These are phyloP conservation scores for Trichosphaerium sp. DNA, from an alignment of 78 protist species.

Conservation along the genomic window DNA sequence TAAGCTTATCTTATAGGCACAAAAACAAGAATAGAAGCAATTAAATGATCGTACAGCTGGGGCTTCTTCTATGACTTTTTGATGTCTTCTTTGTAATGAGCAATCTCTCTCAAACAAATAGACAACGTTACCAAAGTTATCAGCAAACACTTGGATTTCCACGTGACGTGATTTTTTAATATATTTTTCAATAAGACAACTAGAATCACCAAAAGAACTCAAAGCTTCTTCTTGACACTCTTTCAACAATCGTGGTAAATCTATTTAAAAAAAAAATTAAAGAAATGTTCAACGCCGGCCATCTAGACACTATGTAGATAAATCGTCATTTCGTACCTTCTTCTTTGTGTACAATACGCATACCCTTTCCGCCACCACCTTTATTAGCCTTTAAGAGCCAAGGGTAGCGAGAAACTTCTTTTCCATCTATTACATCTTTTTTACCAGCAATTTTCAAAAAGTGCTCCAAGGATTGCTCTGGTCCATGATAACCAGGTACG, in stretches of 20 bases:
- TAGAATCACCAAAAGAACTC: constrained; percentile 74
- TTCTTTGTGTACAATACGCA: constrained; percentile 50
- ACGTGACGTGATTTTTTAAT: constrained; percentile 79
- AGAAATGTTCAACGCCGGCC: no score
- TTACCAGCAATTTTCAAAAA: neutral
- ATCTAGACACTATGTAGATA: no score
- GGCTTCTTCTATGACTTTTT: constrained; percentile 93
- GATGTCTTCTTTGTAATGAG: constrained; percentile 89
- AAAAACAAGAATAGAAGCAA: no score
- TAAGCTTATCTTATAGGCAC: no score
- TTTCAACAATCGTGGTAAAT: no score
- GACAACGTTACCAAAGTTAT: constrained; percentile 75
- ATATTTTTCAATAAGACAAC: constrained; percentile 74
- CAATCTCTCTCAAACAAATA: constrained; percentile 91
- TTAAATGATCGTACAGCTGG: no score
- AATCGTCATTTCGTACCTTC: no score
- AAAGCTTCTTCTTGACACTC: constrained; percentile 66
- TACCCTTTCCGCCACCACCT: constrained; percentile 94
- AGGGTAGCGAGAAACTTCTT: constrained; percentile 36
- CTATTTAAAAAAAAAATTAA: no score
- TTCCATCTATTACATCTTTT: neutral
- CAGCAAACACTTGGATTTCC: constrained; percentile 86
- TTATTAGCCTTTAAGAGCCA: constrained; percentile 80
- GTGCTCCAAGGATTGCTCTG: constrained; percentile 51
- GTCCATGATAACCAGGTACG: constrained; percentile 83